phyloP scores from a whole-genome alignment of 1,284 basidiomycete species.

The Marasmius tenuissimus region DNA sequence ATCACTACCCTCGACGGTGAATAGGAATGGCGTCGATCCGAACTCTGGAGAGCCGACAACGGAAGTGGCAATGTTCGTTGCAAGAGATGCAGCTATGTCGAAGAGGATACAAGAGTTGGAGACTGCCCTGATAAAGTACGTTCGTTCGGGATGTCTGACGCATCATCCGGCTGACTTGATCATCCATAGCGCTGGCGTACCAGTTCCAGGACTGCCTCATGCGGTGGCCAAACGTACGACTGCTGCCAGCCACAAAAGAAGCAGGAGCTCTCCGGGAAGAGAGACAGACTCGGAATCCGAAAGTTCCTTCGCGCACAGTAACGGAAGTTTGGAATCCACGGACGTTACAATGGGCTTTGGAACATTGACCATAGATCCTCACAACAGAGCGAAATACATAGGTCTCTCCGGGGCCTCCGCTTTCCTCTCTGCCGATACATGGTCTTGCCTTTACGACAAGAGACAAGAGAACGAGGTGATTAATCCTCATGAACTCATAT shows the following conservation, averaged over 20 bases:
- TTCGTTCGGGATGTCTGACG: neutral
- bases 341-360: constrained; percentile 24
- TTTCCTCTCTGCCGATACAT: constrained; percentile 11
- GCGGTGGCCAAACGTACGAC: constrained; percentile 3
- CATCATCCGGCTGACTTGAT: too few species aligned
- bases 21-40: constrained; percentile 3
- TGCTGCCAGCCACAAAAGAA: neutral
- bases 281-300: neutral
- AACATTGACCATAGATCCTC: constrained; percentile 23
- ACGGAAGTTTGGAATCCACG: neutral
- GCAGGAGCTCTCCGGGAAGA: neutral
- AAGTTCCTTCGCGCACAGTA: neutral
- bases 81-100: constrained; percentile 22
- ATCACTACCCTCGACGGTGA: constrained; percentile 17
- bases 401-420: constrained; percentile 22
- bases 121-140: constrained; percentile 19
- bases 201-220: constrained; percentile 14
- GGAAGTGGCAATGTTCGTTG: constrained; percentile 25
- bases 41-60: constrained; percentile 12
- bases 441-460: neutral
- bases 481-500: neutral
- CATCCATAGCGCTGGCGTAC: constrained; percentile 14
- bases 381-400: constrained; percentile 23
- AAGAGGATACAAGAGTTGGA: constrained; percentile 25
- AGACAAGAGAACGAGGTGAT: constrained; percentile 1